A percentile compares a stretch with the other conserved stretches of the same genome.
These are phyloP conservation scores for Metschnikowia aberdeeniae DNA, from an alignment of 805 yeast species.

Conservation along the genomic window DNA sequence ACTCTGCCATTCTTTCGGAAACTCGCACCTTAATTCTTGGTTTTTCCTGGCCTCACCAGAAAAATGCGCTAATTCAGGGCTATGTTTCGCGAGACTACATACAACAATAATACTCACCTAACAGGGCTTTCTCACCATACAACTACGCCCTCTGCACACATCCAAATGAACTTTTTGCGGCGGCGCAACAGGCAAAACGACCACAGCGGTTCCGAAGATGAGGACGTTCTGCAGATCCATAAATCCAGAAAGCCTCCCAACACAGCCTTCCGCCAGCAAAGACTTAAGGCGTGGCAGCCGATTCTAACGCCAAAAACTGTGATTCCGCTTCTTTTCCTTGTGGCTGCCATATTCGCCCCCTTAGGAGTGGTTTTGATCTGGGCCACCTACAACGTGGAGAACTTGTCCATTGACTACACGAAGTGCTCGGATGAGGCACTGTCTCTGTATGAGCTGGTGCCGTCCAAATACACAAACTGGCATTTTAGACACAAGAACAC, in stretches of 20 bases:
- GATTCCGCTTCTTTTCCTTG: constrained; percentile 70
- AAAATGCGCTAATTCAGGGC: not conserved
- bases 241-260: constrained; percentile 46
- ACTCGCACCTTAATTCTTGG: too few species aligned
- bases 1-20: too few species aligned
- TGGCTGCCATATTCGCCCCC: constrained; percentile 82
- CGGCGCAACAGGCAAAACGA: constrained; percentile 23
- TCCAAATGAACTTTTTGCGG: constrained; percentile 28
- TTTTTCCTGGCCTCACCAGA: too few species aligned
- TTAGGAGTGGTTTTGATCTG: constrained; percentile 80
- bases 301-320: constrained; percentile 89
- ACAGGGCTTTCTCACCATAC: not conserved
- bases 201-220: constrained; percentile 15
- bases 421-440: constrained; percentile 50
- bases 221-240: constrained; percentile 11
- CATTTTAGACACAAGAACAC: constrained; percentile 53
- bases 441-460: constrained; percentile 46
- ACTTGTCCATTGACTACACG: constrained; percentile 70
- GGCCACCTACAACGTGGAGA: constrained; percentile 77
- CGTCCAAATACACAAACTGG: constrained; percentile 51
- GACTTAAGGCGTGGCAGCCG: constrained; percentile 75
- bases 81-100: not conserved
- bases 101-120: not conserved
- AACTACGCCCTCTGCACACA: not conserved
- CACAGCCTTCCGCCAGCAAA: constrained; percentile 77